These are phyloP conservation scores for Kalaharituber pfeilii DNA, from an alignment of 2,329 filamentous ascomycete genomes.

Conservation along the genomic window DNA sequence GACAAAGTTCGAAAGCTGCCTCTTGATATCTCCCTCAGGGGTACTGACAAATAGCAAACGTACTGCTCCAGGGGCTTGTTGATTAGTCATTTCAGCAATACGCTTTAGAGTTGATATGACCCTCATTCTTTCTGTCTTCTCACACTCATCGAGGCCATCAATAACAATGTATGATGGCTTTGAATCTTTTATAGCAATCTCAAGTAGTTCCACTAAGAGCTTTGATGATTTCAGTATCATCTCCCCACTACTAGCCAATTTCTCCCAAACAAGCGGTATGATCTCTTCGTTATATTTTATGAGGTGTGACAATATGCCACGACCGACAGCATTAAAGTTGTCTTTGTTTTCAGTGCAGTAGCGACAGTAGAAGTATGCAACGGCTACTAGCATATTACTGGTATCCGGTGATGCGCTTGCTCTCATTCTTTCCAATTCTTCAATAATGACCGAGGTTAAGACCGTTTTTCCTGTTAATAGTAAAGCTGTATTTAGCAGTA, in stretches of 20 bases:
- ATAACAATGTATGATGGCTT: conserved; percentile 28
- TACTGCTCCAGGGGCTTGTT: conserved; percentile 12
- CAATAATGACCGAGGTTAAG: conserved; percentile 29
- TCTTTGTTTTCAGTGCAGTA: conserved; percentile 23
- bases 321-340: conserved; percentile 24
- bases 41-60: conserved; percentile 27
- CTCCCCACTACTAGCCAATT: conserved; percentile 21
- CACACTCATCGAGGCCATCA: conserved; percentile 33
- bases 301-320: conserved; percentile 26
- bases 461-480: conserved; percentile 30
- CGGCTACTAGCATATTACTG: conserved; percentile 19
- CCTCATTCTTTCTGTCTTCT: conserved; percentile 22
- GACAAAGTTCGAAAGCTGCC: conserved; percentile 18
- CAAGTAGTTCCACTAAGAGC: conserved; percentile 24
- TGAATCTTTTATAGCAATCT: conserved; percentile 23
- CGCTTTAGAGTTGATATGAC: conserved; percentile 24
- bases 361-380: conserved; percentile 31
- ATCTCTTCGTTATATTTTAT: conserved; percentile 22
- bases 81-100: conserved; percentile 2
- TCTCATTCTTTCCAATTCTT: conserved; percentile 21
- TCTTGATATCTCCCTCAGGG: conserved; percentile 22
- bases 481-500: conserved; percentile 5
- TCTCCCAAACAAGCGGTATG: conserved; percentile 24
- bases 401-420: no score
- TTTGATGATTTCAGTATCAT: conserved; percentile 21